phyloP scores from a whole-genome alignment of 192 early-diverging fungal species.

The Mortierella hygrophila region DNA sequence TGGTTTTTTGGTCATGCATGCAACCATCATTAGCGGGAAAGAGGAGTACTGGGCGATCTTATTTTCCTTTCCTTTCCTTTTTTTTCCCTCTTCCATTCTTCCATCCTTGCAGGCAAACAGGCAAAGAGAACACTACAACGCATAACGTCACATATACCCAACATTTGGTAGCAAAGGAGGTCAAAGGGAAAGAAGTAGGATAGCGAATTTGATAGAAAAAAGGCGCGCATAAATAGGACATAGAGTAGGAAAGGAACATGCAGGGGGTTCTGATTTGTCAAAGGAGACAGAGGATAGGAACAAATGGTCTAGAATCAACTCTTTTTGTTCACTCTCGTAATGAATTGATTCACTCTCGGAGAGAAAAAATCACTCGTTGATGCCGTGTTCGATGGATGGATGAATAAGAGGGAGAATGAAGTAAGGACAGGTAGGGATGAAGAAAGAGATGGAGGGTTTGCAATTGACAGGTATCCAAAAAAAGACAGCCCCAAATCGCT shows the following conservation, averaged over 20 bases:
- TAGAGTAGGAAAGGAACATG: neutral
- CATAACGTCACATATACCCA: neutral
- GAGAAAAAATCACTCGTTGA: too few species aligned
- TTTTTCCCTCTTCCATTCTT: too few species aligned
- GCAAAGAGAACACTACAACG: neutral
- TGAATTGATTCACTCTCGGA: too few species aligned
- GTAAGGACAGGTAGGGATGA: neutral
- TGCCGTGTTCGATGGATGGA: too few species aligned
- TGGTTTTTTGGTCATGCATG: neutral
- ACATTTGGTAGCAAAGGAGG: neutral
- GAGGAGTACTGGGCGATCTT: neutral
- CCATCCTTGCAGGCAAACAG: neutral
- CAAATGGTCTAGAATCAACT: neutral
- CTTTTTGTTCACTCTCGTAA: too few species aligned
- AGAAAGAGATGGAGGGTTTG: constrained; percentile 1
- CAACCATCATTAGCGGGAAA: neutral
- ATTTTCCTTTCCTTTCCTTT: neutral
- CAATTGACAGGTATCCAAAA: neutral
- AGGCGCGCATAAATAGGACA: neutral
- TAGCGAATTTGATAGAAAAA: neutral
- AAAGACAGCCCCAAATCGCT: neutral
- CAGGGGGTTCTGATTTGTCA: neutral
- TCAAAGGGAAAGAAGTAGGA: neutral
- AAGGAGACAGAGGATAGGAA: neutral
- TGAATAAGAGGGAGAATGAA: neutral